These are phyloP conservation scores for Xylaria sp. DNA, from an alignment of 2,329 filamentous ascomycete species.

Conservation along the genomic window DNA sequence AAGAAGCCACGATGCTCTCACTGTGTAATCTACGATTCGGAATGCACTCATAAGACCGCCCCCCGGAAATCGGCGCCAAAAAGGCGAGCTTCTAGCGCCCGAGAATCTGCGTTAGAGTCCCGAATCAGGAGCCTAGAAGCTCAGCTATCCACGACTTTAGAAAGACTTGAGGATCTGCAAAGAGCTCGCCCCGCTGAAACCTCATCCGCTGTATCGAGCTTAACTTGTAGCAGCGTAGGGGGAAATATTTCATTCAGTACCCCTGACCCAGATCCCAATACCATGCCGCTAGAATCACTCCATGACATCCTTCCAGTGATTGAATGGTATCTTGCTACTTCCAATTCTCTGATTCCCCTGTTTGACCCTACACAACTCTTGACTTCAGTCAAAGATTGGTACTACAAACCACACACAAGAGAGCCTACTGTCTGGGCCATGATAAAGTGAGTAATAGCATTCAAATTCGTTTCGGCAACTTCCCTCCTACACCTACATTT, in stretches of 20 bases:
- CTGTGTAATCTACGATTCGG: constrained; percentile 35
- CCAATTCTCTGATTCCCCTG: constrained; percentile 51
- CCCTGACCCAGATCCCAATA: not conserved
- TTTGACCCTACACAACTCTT: constrained; percentile 52
- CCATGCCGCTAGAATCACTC: constrained; percentile 44
- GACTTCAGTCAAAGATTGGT: constrained; percentile 51
- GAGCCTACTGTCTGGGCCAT: constrained; percentile 52
- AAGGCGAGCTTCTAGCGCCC: constrained; percentile 24
- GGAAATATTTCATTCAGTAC: not conserved
- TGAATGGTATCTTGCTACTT: constrained; percentile 51
- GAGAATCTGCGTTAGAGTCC: constrained; percentile 31
- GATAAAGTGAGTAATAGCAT: constrained; percentile 46
- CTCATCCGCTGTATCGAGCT: not conserved
- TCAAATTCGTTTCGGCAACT: too few species aligned
- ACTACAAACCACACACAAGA: constrained; percentile 42
- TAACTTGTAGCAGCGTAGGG: not conserved
- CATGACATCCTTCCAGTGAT: constrained; percentile 50
- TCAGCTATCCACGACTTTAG: constrained; percentile 32
- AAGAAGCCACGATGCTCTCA: constrained; percentile 39
- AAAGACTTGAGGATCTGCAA: constrained; percentile 33
- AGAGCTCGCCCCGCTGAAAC: not conserved
- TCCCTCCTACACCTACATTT: constrained; percentile 27
- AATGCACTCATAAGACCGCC: constrained; percentile 39
- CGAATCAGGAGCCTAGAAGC: constrained; percentile 35
- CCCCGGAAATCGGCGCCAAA: constrained; percentile 33